phyloP scores from a whole-genome alignment of 208 protist species.

The Leishmania tropica region DNA sequence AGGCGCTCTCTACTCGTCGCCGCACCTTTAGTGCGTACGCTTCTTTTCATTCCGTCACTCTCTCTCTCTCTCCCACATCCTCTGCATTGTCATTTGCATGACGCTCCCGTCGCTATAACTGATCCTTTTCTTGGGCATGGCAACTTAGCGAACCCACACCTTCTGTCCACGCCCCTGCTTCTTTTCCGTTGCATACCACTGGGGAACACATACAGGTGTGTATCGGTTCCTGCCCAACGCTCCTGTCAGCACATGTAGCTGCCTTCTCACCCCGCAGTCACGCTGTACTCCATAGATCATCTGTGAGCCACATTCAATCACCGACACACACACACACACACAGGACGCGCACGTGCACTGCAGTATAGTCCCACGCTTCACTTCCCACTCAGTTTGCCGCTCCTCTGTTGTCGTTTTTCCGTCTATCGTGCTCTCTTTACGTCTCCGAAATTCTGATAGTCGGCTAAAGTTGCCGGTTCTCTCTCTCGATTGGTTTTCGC shows the following conservation, averaged over 20 bases:
- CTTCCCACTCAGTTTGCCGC: not conserved
- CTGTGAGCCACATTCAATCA: not conserved
- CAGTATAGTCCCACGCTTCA: not conserved
- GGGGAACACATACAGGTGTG: not conserved
- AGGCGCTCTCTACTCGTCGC: not conserved
- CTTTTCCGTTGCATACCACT: not conserved
- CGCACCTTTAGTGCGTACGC: not conserved
- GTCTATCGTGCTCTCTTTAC: not conserved
- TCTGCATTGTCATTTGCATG: not conserved
- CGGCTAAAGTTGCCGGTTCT: not conserved
- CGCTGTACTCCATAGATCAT: constrained; percentile 1
- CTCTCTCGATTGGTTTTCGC: not conserved
- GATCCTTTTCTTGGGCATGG: not conserved
- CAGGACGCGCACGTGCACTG: not conserved
- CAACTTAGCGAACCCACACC: not conserved
- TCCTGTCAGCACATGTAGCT: not conserved
- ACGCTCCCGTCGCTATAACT: too few relatives aligned
- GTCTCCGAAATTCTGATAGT: not conserved
- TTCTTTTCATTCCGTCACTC: not conserved
- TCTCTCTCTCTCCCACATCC: not conserved
- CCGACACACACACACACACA: not conserved
- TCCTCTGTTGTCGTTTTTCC: not conserved
- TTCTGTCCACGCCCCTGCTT: not conserved
- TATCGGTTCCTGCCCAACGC: not conserved
- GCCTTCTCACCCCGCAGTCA: not conserved